These are phyloP conservation scores for Scenedesmus sp. DNA, from an alignment of 163 green algal species.

Conservation along the genomic window DNA sequence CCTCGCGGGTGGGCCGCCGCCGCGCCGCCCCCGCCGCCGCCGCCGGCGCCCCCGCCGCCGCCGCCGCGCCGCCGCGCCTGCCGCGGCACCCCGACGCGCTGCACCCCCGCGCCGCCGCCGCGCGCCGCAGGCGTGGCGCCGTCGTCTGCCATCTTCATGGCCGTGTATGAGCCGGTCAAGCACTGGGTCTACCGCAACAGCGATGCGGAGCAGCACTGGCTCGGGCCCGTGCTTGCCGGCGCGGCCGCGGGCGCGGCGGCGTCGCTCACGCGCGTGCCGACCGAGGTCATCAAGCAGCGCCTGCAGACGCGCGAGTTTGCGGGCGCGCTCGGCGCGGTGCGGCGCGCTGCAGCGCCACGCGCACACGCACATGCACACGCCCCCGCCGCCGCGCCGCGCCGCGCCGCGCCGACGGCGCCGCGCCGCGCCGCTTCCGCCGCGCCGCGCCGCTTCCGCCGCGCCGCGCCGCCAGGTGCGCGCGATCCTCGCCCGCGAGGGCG, in stretches of 20 bases:
- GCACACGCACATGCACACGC: too few relatives aligned
- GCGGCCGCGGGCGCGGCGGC: slow-evolving; percentile 83
- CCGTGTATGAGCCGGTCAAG: slow-evolving; percentile 93
- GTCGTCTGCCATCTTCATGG: slow-evolving; percentile 92
- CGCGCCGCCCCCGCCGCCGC: too few relatives aligned
- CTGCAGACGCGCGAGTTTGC: slow-evolving; percentile 91
- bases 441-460: too few relatives aligned
- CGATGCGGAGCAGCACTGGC: slow-evolving; percentile 55
- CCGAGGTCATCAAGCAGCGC: slow-evolving; percentile 97
- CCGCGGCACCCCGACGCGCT: too few relatives aligned
- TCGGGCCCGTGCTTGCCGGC: slow-evolving; percentile 77
- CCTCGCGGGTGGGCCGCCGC: slow-evolving; percentile 59
- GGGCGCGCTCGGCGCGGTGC: slow-evolving; percentile 53
- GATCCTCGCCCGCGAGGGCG: slow-evolving; percentile 86
- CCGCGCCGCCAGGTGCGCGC: slow-evolving; percentile 70
- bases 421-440: too few relatives aligned
- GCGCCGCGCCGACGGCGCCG: too few relatives aligned
- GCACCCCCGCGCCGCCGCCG: background rate
- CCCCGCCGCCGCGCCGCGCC: too few relatives aligned
- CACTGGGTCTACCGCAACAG: slow-evolving; percentile 43
- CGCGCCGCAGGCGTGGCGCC: slow-evolving; percentile 69
- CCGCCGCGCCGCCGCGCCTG: too few relatives aligned
- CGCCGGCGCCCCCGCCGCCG: too few relatives aligned
- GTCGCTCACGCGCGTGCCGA: slow-evolving; percentile 93
- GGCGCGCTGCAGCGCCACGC: too few relatives aligned